Evolutionary conservation across 768 basidiomycete genomes (phyloP).

Genomic region (Naganishia onofrii): DNA sequence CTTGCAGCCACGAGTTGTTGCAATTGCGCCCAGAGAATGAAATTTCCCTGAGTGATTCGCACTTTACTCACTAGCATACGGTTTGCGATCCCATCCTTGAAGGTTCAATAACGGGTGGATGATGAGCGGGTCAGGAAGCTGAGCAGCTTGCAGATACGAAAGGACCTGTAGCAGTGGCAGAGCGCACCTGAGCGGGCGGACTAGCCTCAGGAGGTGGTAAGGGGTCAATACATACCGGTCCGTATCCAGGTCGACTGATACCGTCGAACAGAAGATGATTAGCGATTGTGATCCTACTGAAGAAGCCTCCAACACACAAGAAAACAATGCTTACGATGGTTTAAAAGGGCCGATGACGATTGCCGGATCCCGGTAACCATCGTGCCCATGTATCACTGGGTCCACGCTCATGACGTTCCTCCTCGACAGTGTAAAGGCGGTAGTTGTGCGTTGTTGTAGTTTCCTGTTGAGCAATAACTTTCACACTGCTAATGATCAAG

Average conservation of each 20-base stretch:
- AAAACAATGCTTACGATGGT: constrained; percentile 21
- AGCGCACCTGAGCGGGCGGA: not conserved
- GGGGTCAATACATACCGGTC: constrained; percentile 33
- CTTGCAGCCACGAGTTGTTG: too few relatives aligned
- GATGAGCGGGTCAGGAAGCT: constrained; percentile 45
- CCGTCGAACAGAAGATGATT: not conserved
- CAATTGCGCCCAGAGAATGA: too few relatives aligned
- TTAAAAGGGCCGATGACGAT: constrained; percentile 35
- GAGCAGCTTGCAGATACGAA: constrained; percentile 50
- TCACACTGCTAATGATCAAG: too few relatives aligned
- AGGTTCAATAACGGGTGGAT: constrained; percentile 46
- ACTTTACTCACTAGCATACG: constrained; percentile 41
- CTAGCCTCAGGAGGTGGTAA: not conserved
- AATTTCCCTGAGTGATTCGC: too few relatives aligned
- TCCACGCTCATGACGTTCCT: constrained; percentile 9
- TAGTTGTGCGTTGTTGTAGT: not conserved
- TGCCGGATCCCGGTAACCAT: constrained; percentile 33
- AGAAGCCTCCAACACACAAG: too few relatives aligned
- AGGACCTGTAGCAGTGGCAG: constrained; percentile 28
- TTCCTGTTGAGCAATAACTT: too few relatives aligned
- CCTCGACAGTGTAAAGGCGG: not conserved
- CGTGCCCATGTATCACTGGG: constrained; percentile 26
- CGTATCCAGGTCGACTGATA: constrained; percentile 50
- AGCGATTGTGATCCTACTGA: not conserved
- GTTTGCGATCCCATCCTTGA: constrained; percentile 49